Base-by-base conservation (phyloP, 176 grass and related monocot genomes). In the Cymbopogon citratus region DNA sequence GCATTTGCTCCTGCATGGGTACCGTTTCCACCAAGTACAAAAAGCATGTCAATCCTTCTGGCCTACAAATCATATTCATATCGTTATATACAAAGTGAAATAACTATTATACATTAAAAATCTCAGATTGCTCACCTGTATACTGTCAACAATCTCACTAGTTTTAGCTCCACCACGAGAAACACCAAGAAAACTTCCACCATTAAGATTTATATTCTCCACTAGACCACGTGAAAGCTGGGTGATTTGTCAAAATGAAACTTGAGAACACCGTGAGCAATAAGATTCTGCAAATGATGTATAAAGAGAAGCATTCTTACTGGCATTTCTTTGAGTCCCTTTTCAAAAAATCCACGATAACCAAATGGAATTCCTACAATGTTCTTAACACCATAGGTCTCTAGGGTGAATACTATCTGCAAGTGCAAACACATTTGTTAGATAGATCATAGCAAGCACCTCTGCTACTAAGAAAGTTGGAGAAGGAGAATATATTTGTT, bases 351-450 rank as follows among this genome's bases (percentile, higher is more conserved):
- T 29, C 96, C 96, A 77, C 85, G 82, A 86, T 91, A 93, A 57
- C 96, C 96, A 88, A 91, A 98, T 35, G 75, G 90, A 71, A 98
- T 98, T 71, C 96, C 89, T 11, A 93, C 96, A 82, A 95, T 95
- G 41, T 91, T 98, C 83, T 98, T 93, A 52, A 98, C 96, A 9
- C 92, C 92, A 82, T 95, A 98, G n/a, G 87, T 91, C 86, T 98
- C 96, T 62, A 95, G 83, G 26, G 96, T 98, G 78, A 98, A 91
- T 54, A 98, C 92, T 82, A 98, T 98, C 95, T 98, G 88, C 64
- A 92, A 66, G 23, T 41, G 15, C 45, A 73, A 49, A 73, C 9
- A 33, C 27, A 73, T 31, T 28, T 44, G 8, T 15, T 48, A 72
- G 29, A 26, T 48, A 72, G 29, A 26, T 72, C 41, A 72, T 72